Evolutionary conservation across 805 yeast genomes (phyloP).

Genomic region (Teunomyces barrocoloradensis): DNA sequence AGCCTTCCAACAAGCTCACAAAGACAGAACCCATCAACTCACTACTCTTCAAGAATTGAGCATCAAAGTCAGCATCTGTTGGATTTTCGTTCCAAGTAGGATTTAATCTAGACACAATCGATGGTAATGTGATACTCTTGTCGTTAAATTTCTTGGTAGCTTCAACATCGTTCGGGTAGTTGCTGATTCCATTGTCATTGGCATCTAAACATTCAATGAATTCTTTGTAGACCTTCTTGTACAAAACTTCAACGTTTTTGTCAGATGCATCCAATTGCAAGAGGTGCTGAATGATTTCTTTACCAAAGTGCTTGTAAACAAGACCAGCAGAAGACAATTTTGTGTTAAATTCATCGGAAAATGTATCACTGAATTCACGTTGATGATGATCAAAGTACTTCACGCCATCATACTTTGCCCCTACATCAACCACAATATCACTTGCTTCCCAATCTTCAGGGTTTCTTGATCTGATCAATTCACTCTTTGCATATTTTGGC

Average conservation of each 20-base stretch:
- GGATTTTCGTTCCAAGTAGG: slow-evolving; percentile 80
- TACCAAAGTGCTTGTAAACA: slow-evolving; percentile 83
- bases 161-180: slow-evolving; percentile 53
- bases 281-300: slow-evolving; percentile 57
- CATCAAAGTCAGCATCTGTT: slow-evolving; percentile 64
- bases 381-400: slow-evolving; percentile 97
- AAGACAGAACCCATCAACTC: slow-evolving; percentile 83
- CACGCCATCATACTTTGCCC: slow-evolving; percentile 82
- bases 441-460: slow-evolving; percentile 78
- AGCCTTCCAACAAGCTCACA: slow-evolving; percentile 58
- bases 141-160: slow-evolving; percentile 66
- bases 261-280: slow-evolving; percentile 38
- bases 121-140: slow-evolving; percentile 71
- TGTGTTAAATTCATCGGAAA: slow-evolving; percentile 61
- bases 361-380: slow-evolving; percentile 79
- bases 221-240: slow-evolving; percentile 75
- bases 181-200: slow-evolving; percentile 88
- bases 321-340: slow-evolving; percentile 93
- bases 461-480: slow-evolving; percentile 78
- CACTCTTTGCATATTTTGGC: slow-evolving; percentile 65
- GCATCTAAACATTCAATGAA: slow-evolving; percentile 93
- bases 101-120: slow-evolving; percentile 73
- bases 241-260: slow-evolving; percentile 59
- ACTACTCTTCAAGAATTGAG: slow-evolving; percentile 66
- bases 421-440: slow-evolving; percentile 93